Conservation (phyloP, 805 yeast species). For the Kodamaea nitidulidarum region DNA sequence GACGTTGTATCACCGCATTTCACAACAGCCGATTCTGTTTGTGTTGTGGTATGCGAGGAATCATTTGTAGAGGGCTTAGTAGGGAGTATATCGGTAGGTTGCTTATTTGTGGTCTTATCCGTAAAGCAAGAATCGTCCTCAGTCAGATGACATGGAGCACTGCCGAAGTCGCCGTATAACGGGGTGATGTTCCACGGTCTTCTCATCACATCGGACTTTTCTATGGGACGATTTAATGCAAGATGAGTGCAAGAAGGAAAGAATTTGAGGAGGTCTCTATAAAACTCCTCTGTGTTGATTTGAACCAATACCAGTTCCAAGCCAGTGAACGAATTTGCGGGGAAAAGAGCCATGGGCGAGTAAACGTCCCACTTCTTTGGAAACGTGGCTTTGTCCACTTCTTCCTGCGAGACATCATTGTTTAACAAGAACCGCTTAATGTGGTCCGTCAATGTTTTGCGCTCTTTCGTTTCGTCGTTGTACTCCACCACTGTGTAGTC, state of each 20-base stretch:
- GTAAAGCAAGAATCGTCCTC: too few relatives aligned
- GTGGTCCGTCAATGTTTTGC: neutral
- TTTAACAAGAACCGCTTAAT: neutral
- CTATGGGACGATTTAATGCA: conserved; percentile 70
- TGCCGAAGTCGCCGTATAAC: conserved; percentile 63
- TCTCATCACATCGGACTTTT: conserved; percentile 51
- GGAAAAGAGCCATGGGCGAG: conserved; percentile 62
- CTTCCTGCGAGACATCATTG: neutral
- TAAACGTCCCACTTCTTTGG: conserved; percentile 62
- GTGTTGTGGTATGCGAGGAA: too few relatives aligned
- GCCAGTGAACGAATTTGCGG: conserved; percentile 44
- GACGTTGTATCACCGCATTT: neutral
- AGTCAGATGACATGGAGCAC: neutral
- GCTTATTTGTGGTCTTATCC: too few relatives aligned
- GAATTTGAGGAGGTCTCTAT: conserved; percentile 13
- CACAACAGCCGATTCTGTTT: too few relatives aligned
- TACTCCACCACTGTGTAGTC: conserved; percentile 3
- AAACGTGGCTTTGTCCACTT: conserved; percentile 9
- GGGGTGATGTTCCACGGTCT: conserved; percentile 61
- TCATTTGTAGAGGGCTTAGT: too few relatives aligned
- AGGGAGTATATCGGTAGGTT: too few relatives aligned
- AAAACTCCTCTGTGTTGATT: conserved; percentile 6
- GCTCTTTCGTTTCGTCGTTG: neutral
- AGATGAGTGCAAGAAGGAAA: conserved; percentile 46
- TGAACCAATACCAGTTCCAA: neutral